Conservation (phyloP, 2,329 filamentous ascomycete genomes). For the Pleurostoma richardsiae region DNA sequence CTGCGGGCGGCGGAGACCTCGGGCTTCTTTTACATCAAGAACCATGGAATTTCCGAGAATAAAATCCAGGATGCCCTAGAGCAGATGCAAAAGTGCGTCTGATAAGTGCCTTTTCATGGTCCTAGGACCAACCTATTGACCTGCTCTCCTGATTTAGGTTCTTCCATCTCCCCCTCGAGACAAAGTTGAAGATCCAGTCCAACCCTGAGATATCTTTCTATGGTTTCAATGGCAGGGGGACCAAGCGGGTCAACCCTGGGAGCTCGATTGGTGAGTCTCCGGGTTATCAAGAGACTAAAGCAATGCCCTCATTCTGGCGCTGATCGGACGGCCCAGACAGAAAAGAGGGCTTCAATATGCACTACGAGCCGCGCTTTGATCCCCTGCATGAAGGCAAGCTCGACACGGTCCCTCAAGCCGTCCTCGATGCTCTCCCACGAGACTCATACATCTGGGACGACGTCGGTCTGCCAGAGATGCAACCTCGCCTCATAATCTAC, state of each 20-base stretch:
- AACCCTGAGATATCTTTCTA: conserved; percentile 3
- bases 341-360: conserved; percentile 2
- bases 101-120: too few relatives aligned
- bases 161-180: background rate
- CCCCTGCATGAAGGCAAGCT: background rate
- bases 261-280: background rate
- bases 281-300: background rate
- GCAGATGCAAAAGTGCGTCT: background rate
- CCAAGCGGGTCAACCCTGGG: background rate
- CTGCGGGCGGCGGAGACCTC: conserved; percentile 1
- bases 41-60: conserved; percentile 1
- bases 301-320: too few relatives aligned
- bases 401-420: background rate
- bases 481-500: background rate
- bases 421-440: background rate
- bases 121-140: too few relatives aligned
- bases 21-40: conserved; percentile 5
- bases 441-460: conserved; percentile 3
- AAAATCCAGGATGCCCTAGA: background rate
- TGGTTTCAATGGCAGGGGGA: background rate
- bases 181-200: background rate
- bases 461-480: background rate
- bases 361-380: conserved; percentile 1
- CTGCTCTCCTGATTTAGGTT: background rate
- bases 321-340: background rate